A percentile compares a stretch with the other conserved stretches of the same genome.
Conservation (phyloP, 805 yeast genomes). For the Groenewaldozyma salmanticensis region DNA sequence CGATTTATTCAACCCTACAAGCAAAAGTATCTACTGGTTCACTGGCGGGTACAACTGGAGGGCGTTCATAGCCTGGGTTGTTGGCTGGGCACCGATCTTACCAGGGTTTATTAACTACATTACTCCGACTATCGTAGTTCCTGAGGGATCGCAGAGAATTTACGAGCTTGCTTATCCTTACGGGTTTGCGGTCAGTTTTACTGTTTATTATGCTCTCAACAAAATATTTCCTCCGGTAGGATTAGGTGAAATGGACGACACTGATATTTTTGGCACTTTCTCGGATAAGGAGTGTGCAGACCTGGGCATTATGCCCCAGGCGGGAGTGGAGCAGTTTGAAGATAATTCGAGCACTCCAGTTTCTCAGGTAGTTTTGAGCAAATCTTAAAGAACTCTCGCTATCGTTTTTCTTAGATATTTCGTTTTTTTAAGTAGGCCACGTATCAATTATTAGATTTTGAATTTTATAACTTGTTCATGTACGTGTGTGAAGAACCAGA, state of each 20-base stretch:
- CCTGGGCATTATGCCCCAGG: background rate
- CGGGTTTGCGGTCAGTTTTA: slow-evolving; percentile 21
- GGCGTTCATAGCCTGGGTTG: slow-evolving; percentile 30
- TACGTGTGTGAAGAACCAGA: no score
- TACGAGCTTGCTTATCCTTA: slow-evolving; percentile 20
- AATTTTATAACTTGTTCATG: no score
- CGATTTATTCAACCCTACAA: slow-evolving; percentile 30
- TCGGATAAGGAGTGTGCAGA: background rate
- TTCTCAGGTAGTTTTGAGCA: background rate
- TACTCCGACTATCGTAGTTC: slow-evolving; percentile 33
- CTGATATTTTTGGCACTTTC: slow-evolving; percentile 28
- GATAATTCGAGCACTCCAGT: background rate
- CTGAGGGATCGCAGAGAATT: slow-evolving; percentile 58
- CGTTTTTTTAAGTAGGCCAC: background rate
- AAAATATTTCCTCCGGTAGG: slow-evolving; percentile 20
- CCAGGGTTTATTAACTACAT: slow-evolving; percentile 19
- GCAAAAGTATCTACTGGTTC: slow-evolving; percentile 35
- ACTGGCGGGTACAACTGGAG: slow-evolving; percentile 37
- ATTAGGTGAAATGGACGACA: slow-evolving; percentile 24
- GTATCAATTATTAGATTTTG: no score
- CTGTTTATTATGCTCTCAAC: slow-evolving; percentile 19
- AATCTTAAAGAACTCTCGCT: background rate
- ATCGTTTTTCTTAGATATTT: background rate
- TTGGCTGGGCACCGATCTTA: slow-evolving; percentile 20
- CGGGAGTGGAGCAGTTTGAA: background rate